Evolutionary conservation across 129 eudicot genomes (phyloP).

Genomic region (Artemisia argyi): DNA sequence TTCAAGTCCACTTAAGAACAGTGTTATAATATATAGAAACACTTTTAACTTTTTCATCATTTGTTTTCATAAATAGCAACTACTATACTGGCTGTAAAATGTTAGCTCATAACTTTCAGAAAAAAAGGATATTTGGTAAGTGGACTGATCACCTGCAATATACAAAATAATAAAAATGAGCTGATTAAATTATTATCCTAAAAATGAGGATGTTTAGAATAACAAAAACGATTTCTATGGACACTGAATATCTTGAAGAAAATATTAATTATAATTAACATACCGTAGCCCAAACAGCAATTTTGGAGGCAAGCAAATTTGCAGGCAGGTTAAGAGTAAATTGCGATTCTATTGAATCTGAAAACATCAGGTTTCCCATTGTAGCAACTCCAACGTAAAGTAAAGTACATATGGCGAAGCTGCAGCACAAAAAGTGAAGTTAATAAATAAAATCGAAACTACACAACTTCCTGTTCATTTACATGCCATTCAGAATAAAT

Average conservation of each 20-base stretch:
- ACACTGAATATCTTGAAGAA: background rate
- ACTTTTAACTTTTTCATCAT: background rate
- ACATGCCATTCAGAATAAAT: background rate
- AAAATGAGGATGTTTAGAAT: background rate
- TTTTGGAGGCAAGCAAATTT: conserved; percentile 66
- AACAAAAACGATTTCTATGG: background rate
- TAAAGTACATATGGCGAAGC: conserved; percentile 68
- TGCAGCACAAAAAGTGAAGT: conserved; percentile 27
- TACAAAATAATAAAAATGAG: conserved; percentile 17
- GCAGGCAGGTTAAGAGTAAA: conserved; percentile 86
- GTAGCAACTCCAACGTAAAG: conserved; percentile 80
- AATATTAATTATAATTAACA: conserved; percentile 3
- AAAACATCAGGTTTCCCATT: conserved; percentile 73
- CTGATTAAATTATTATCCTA: background rate
- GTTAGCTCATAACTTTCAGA: background rate
- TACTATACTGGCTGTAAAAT: background rate
- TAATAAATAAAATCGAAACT: background rate
- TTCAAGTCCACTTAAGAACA: background rate
- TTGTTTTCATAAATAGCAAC: background rate
- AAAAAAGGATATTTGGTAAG: conserved; percentile 91
- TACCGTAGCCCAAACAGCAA: conserved; percentile 97
- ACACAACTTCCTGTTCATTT: background rate
- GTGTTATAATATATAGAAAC: background rate
- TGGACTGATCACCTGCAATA: conserved; percentile 86
- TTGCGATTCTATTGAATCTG: conserved; percentile 74